Conservation (phyloP, 2,329 filamentous ascomycete species). For the Aspergillus calidoustus region DNA sequence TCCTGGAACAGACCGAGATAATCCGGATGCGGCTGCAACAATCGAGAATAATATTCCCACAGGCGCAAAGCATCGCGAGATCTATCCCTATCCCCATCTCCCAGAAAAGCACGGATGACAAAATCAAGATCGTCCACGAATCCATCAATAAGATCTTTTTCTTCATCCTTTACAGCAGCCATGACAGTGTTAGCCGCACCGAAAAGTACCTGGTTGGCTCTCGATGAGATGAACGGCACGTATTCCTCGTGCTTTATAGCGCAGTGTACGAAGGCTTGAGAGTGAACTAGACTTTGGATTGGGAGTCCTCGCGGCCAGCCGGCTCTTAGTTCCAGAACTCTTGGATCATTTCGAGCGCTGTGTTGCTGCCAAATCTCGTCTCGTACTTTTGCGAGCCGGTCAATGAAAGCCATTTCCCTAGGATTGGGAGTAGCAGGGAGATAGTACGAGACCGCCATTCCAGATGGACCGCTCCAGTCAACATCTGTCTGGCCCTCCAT, state of each 20-base stretch:
- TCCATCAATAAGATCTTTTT: too few species aligned
- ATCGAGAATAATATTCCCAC: too few species aligned
- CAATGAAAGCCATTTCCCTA: neutral
- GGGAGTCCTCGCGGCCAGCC: too few species aligned
- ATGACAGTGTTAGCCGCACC: neutral
- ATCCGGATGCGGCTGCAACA: too few species aligned
- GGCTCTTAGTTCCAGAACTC: neutral
- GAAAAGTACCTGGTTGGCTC: neutral
- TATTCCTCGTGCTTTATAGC: neutral
- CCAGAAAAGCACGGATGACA: too few species aligned
- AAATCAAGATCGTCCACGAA: neutral
- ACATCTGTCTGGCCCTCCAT: neutral
- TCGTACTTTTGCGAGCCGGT: neutral
- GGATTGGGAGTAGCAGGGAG: neutral
- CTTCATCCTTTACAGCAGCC: too few species aligned
- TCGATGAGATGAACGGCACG: neutral
- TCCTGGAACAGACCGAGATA: too few species aligned
- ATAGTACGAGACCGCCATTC: neutral
- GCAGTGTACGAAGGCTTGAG: neutral
- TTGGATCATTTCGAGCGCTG: neutral
- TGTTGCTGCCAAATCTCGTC: neutral
- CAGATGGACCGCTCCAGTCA: neutral
- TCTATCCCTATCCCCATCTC: too few species aligned
- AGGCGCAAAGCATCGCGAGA: too few species aligned
- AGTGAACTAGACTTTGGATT: too few species aligned